Percentiles rank a stretch among this genome's conserved stretches.
Evolutionary conservation across 352 stramenopile species (phyloP).

Genomic region (Globisporangium nodosum): DNA sequence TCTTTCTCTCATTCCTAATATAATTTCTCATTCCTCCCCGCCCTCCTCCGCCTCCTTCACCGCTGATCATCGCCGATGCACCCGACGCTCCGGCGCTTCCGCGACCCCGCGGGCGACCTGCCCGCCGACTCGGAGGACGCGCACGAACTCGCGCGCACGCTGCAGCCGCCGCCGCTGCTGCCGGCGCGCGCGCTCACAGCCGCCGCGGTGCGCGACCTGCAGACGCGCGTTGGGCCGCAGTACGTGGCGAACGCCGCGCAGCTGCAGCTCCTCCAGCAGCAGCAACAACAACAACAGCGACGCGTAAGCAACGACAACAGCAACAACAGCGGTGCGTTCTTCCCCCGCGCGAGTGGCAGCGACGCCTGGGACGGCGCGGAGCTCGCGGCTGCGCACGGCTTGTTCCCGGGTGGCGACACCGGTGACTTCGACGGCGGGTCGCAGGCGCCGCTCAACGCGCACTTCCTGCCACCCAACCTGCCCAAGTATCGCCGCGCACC

Average conservation of each 20-base stretch:
- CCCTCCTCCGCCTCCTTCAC: no score
- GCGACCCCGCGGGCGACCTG: neutral
- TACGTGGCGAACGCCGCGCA: conserved; percentile 11
- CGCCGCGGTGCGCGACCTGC: conserved; percentile 6
- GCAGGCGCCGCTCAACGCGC: conserved; percentile 3
- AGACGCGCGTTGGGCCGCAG: conserved; percentile 9
- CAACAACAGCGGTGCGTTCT: conserved; percentile 5
- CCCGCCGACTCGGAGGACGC: conserved; percentile 4
- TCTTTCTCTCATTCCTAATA: no score
- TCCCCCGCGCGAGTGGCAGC: neutral
- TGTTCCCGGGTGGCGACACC: neutral
- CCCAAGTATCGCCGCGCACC: conserved; percentile 6
- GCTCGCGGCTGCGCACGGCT: neutral
- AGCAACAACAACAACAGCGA: conserved; percentile 6
- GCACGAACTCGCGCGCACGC: conserved; percentile 10
- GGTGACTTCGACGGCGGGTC: neutral
- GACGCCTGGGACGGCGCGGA: neutral
- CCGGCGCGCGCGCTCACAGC: conserved; percentile 3
- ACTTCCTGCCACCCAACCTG: conserved; percentile 5
- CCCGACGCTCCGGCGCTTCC: conserved; percentile 13
- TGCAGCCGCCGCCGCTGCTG: conserved; percentile 6
- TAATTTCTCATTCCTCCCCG: no score
- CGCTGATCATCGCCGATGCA: conserved; percentile 1
- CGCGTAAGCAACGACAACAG: conserved; percentile 1
- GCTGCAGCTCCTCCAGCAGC: conserved; percentile 15